Evolutionary conservation across 2,329 filamentous ascomycete species (phyloP).

Genomic region (Corinectria fuckeliana): DNA sequence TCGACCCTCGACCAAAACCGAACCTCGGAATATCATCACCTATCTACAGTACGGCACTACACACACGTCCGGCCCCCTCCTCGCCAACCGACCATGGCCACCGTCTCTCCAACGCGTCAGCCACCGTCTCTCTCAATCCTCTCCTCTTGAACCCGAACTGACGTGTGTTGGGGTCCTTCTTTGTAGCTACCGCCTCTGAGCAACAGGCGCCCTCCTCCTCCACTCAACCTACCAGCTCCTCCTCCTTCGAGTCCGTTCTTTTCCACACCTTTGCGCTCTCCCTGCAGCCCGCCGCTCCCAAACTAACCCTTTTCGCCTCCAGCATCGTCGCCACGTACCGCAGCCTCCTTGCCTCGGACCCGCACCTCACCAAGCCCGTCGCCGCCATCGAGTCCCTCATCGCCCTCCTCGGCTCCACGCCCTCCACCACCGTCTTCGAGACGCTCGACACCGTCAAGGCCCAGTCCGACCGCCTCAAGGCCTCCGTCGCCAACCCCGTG

Average conservation of each 20-base stretch:
- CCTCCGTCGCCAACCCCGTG: slow-evolving; percentile 83
- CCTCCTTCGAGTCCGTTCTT: slow-evolving; percentile 39
- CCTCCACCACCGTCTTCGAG: slow-evolving; percentile 88
- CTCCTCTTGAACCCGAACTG: not conserved
- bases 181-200: slow-evolving; percentile 16
- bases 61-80: too few relatives aligned
- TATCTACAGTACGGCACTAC: not conserved
- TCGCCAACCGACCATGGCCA: slow-evolving; percentile 22
- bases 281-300: not conserved
- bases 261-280: not conserved
- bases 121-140: not conserved
- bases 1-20: slow-evolving; percentile 28
- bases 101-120: slow-evolving; percentile 28
- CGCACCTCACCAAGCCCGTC: slow-evolving; percentile 92
- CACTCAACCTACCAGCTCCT: not conserved
- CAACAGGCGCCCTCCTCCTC: slow-evolving; percentile 28
- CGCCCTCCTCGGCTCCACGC: slow-evolving; percentile 78
- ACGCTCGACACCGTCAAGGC: slow-evolving; percentile 84
- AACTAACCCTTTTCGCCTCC: not conserved
- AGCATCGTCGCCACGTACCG: slow-evolving; percentile 65
- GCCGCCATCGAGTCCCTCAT: slow-evolving; percentile 94
- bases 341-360: slow-evolving; percentile 66
- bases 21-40: slow-evolving; percentile 30
- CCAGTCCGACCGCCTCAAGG: slow-evolving; percentile 79
- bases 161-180: not conserved